Conservation (phyloP, 2,329 filamentous ascomycete species). For the Colletotrichum trifolii region DNA sequence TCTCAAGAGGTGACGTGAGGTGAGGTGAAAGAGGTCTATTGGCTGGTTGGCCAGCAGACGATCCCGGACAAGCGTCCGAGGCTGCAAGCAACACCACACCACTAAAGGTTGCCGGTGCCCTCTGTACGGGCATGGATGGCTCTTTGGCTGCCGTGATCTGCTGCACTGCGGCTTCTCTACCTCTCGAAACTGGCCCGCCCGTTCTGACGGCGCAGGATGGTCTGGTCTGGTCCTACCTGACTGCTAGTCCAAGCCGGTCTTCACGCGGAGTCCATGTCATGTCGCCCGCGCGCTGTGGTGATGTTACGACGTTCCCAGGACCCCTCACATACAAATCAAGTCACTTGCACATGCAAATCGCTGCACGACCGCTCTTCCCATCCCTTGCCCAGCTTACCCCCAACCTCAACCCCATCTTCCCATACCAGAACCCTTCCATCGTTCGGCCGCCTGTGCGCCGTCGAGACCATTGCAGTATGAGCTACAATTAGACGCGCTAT, state of each 20-base stretch:
- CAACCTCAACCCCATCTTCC: neutral
- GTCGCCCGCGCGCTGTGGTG: neutral
- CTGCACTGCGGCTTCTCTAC: neutral
- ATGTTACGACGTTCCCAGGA: slow-evolving; percentile 21
- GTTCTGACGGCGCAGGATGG: slow-evolving; percentile 15
- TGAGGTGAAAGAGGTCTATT: neutral
- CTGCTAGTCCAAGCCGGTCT: slow-evolving; percentile 9
- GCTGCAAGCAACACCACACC: slow-evolving; percentile 25
- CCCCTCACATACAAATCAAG: slow-evolving; percentile 4
- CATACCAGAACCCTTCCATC: slow-evolving; percentile 20
- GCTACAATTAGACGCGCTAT: slow-evolving; percentile 16
- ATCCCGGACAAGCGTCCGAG: slow-evolving; percentile 32
- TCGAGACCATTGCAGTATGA: slow-evolving; percentile 3
- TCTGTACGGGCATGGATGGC: neutral
- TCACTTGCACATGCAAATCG: slow-evolving; percentile 36
- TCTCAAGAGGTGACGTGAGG: too few species aligned
- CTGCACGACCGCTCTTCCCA: slow-evolving; percentile 28
- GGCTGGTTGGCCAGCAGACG: slow-evolving; percentile 15
- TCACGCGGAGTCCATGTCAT: slow-evolving; percentile 7
- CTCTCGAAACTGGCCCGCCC: slow-evolving; percentile 6
- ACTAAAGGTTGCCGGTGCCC: neutral
- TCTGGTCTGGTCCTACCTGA: slow-evolving; percentile 8
- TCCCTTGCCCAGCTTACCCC: slow-evolving; percentile 15
- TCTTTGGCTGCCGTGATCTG: neutral
- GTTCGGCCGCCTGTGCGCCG: slow-evolving; percentile 29